Base-by-base conservation (phyloP, 257 asterid genomes). In the Thymus quinquecostatus region DNA sequence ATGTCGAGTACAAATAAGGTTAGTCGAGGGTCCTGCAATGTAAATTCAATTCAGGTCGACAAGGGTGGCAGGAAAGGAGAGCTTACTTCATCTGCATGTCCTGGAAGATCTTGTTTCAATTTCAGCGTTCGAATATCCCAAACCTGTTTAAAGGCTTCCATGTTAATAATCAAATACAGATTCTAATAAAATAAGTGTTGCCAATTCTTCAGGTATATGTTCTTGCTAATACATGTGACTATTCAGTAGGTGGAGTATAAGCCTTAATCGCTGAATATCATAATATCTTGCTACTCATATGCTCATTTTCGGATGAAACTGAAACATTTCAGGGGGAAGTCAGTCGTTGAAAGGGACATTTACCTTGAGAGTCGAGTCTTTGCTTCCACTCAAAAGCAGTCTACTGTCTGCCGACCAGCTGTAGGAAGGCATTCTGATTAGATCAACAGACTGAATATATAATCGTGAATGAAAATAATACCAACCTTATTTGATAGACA, bases 331-430 rank as follows among this genome's bases (percentile, higher is more conserved):
- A 36, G 32, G 68, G 44, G 60, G 34, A 40, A 47, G 48, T 48
- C 53, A 33, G n/a, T 49, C 67, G 60, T 70, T 30, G 5, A 74
- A 68, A 57, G 21, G 51, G 33, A 30, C 7, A 65, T 63, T 62
- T 72, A 87, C 99, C 98, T 92, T 95, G 68, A 95, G 82, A 63
- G 99, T 95, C 34, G 99, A 92, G 77, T 95, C 99, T 85, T 86
- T 89, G 82, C 99, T 95, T 82, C 99, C 99, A 44, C 99, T 95
- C 79, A 95, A 79, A 49, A 92, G 96, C 67, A 95, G 80, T 84
- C 99, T 85, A 75, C 97, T 89, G 81, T 95, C 98, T 7, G 99
- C 98, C 33, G 98, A 95, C 99, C 99, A 95, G 88, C 99, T 94
- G 90, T 70, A 68, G 58, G 63, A 77, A 57, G 61, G 64, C 45